phyloP scores from a whole-genome alignment of 768 basidiomycete species.

The Tubosaeta sp. region DNA sequence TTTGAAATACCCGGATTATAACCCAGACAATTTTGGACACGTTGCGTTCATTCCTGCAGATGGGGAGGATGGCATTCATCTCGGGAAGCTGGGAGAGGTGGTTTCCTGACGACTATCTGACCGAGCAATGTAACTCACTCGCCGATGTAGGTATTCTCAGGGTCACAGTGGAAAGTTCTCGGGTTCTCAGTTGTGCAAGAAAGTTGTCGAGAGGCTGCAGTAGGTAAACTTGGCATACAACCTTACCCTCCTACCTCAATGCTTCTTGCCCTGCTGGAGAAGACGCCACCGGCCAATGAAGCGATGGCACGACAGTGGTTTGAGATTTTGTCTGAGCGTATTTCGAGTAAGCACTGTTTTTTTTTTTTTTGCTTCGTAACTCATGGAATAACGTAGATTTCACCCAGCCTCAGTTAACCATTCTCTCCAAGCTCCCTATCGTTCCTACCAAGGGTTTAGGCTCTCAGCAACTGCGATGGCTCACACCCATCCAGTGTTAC shows the following conservation, averaged over 20 bases:
- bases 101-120: background rate
- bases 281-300: slow-evolving; percentile 53
- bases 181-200: slow-evolving; percentile 71
- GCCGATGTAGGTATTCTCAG: slow-evolving; percentile 58
- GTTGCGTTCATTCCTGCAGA: slow-evolving; percentile 79
- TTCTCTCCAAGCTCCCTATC: slow-evolving; percentile 55
- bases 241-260: slow-evolving; percentile 63
- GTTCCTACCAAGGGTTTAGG: slow-evolving; percentile 53
- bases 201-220: slow-evolving; percentile 45
- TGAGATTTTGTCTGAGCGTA: slow-evolving; percentile 56
- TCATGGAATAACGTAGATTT: slow-evolving; percentile 45
- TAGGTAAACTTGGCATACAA: slow-evolving; percentile 61
- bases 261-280: slow-evolving; percentile 56
- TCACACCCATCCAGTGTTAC: slow-evolving; percentile 67
- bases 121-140: background rate
- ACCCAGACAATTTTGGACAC: slow-evolving; percentile 49
- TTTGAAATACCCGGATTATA: slow-evolving; percentile 56
- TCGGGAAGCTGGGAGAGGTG: slow-evolving; percentile 68
- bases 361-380: background rate
- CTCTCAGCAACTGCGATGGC: slow-evolving; percentile 36
- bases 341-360: slow-evolving; percentile 56
- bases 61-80: slow-evolving; percentile 43
- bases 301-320: slow-evolving; percentile 63
- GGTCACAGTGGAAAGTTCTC: slow-evolving; percentile 62
- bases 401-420: slow-evolving; percentile 46